A percentile compares a stretch with the other conserved stretches of the same genome.
phyloP scores from a whole-genome alignment of 805 yeast genomes.

The Spencermartinsiella europaea region DNA sequence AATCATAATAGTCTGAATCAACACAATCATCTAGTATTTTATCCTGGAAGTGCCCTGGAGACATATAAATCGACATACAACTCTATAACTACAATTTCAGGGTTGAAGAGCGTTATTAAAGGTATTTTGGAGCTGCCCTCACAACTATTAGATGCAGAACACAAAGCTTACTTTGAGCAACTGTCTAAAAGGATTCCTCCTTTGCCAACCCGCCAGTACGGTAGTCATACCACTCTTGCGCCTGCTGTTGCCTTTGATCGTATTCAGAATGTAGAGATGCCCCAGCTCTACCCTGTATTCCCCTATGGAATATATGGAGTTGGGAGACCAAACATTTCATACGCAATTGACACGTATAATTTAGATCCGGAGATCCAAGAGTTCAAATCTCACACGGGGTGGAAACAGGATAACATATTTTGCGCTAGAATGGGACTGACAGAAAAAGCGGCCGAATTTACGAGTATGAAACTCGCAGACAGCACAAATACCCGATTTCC shows the following conservation, averaged over 20 bases:
- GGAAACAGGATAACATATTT: slow-evolving; percentile 2
- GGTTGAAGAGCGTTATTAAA: background rate
- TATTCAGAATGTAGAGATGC: slow-evolving; percentile 1
- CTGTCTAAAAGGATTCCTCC: background rate
- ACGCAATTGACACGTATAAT: background rate
- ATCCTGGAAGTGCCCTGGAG: slow-evolving; percentile 2
- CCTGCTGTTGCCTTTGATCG: slow-evolving; percentile 1
- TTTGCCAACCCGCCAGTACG: background rate
- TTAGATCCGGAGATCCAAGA: background rate
- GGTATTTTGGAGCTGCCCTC: background rate
- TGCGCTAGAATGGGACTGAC: slow-evolving; percentile 3
- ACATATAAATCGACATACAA: slow-evolving; percentile 1
- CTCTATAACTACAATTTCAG: slow-evolving; percentile 1
- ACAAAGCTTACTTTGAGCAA: background rate
- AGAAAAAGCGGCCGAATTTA: background rate
- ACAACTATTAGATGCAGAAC: background rate
- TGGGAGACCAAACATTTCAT: background rate
- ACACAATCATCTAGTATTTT: background rate
- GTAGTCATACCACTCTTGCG: background rate
- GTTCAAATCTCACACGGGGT: slow-evolving; percentile 2
- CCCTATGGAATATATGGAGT: slow-evolving; percentile 1
- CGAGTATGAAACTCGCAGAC: background rate
- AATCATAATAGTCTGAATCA: background rate
- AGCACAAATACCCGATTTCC: background rate
- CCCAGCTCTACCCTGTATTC: slow-evolving; percentile 1